Conservation (phyloP, 2,329 filamentous ascomycete species). For the Talaromyces atroroseus region DNA sequence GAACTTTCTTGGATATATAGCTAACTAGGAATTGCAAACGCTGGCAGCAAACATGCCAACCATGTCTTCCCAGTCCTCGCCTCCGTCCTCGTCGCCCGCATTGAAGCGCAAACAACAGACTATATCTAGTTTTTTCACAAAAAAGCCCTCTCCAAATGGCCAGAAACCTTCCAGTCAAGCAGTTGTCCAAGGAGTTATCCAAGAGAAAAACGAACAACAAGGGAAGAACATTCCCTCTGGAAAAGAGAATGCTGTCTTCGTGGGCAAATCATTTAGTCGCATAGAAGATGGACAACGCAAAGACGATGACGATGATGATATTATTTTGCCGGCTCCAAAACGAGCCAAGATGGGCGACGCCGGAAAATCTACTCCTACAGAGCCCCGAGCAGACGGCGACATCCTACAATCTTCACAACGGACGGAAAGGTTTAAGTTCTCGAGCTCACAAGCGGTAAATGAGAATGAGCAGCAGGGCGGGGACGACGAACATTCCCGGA, state of each 20-base stretch:
- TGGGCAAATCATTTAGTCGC: background rate
- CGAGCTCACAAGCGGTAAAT: conserved; percentile 42
- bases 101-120: conserved; percentile 56
- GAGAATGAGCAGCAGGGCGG: conserved; percentile 24
- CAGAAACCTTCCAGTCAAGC: conserved; percentile 13
- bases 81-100: conserved; percentile 28
- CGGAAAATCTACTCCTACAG: conserved; percentile 1
- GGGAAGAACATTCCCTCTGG: conserved; percentile 2
- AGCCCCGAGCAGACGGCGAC: conserved; percentile 4
- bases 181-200: background rate
- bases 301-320: conserved; percentile 38
- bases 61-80: conserved; percentile 32
- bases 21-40: background rate
- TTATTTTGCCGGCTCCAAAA: conserved; percentile 38
- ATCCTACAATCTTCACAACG: conserved; percentile 30
- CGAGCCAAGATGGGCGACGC: conserved; percentile 28
- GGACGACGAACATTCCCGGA: conserved; percentile 50
- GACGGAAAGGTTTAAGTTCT: conserved; percentile 57
- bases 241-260: conserved; percentile 16
- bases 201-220: conserved; percentile 6
- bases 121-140: conserved; percentile 79
- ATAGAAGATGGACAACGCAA: conserved; percentile 35
- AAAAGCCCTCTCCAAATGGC: conserved; percentile 39
- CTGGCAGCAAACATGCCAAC: conserved; percentile 11
- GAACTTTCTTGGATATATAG: background rate